Conservation (phyloP, 2,329 filamentous ascomycete species). For the Neonectria sp. region DNA sequence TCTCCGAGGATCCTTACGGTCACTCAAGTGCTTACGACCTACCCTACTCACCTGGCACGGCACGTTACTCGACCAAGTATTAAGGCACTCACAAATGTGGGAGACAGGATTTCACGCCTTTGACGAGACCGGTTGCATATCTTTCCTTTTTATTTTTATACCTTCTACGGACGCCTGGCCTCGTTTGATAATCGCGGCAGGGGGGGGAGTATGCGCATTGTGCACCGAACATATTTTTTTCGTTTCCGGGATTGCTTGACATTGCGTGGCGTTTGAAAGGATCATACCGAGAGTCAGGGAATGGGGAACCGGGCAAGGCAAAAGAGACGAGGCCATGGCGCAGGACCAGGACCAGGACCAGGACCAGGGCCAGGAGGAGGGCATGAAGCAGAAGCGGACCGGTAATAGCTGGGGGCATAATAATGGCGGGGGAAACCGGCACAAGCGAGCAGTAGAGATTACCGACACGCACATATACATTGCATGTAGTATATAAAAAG, state of each 20-base stretch:
- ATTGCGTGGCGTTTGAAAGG: slow-evolving; percentile 43
- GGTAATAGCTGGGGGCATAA: slow-evolving; percentile 26
- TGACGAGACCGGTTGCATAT: slow-evolving; percentile 35
- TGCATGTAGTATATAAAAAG: slow-evolving; percentile 15
- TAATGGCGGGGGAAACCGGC: slow-evolving; percentile 18
- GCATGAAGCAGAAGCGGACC: slow-evolving; percentile 3
- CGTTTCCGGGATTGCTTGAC: slow-evolving; percentile 31
- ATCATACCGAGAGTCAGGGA: slow-evolving; percentile 26
- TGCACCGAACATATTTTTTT: slow-evolving; percentile 20
- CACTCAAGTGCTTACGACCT: slow-evolving; percentile 70
- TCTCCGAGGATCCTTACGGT: slow-evolving; percentile 77
- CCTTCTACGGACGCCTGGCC: slow-evolving; percentile 14
- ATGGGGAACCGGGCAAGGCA: slow-evolving; percentile 2
- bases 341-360: slow-evolving; percentile 2
- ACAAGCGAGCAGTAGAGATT: slow-evolving; percentile 15
- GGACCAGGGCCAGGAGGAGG: slow-evolving; percentile 6
- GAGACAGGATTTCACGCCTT: slow-evolving; percentile 29
- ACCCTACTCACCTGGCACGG: slow-evolving; percentile 62
- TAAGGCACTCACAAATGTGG: slow-evolving; percentile 44
- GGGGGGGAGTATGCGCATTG: slow-evolving; percentile 10
- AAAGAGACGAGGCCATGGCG: slow-evolving; percentile 7
- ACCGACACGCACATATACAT: slow-evolving; percentile 19
- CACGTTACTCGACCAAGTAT: slow-evolving; percentile 64
- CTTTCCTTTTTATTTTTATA: slow-evolving; percentile 34
- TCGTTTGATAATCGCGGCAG: slow-evolving; percentile 7